Percentiles rank a stretch among this genome's conserved stretches.
Conservation (phyloP, 768 basidiomycete genomes). For the Tephrocybe sp. region DNA sequence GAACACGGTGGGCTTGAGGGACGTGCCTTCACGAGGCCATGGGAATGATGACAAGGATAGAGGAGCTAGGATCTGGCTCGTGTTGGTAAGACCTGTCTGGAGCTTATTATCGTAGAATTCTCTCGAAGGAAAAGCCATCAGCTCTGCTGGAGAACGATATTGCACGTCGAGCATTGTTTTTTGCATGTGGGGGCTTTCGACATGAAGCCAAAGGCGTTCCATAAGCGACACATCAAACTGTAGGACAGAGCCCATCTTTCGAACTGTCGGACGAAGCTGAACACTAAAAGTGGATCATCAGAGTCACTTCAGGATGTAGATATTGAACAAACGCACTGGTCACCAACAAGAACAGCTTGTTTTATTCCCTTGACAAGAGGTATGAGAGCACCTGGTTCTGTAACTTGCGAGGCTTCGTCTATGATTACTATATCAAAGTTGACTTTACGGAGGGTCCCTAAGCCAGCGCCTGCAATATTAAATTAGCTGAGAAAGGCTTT, state of each 20-base stretch:
- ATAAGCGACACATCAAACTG: conserved; percentile 60
- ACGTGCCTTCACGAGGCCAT: conserved; percentile 45
- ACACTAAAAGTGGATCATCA: conserved; percentile 38
- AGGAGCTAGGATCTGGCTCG: conserved; percentile 33
- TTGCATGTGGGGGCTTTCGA: conserved; percentile 30
- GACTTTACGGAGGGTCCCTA: conserved; percentile 53
- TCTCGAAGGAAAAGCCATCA: conserved; percentile 58
- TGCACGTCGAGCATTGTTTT: conserved; percentile 70
- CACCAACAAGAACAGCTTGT: conserved; percentile 61
- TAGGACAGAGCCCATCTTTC: conserved; percentile 53
- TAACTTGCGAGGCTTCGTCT: conserved; percentile 71
- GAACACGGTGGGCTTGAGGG: conserved; percentile 52
- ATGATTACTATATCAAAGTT: conserved; percentile 63
- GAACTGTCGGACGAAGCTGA: conserved; percentile 64
- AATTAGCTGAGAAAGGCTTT: background rate
- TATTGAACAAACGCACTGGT: conserved; percentile 52
- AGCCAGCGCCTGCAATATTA: conserved; percentile 41
- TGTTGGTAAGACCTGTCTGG: conserved; percentile 40
- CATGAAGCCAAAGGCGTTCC: conserved; percentile 53
- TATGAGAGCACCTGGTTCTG: conserved; percentile 62
- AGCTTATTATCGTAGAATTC: conserved; percentile 62
- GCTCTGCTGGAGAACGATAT: conserved; percentile 58
- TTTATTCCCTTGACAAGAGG: conserved; percentile 63
- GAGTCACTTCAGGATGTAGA: background rate
- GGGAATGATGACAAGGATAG: conserved; percentile 46